These are phyloP conservation scores for Phaseolus lunatus DNA, from an alignment of 306 rosid genomes.

Conservation along the genomic window DNA sequence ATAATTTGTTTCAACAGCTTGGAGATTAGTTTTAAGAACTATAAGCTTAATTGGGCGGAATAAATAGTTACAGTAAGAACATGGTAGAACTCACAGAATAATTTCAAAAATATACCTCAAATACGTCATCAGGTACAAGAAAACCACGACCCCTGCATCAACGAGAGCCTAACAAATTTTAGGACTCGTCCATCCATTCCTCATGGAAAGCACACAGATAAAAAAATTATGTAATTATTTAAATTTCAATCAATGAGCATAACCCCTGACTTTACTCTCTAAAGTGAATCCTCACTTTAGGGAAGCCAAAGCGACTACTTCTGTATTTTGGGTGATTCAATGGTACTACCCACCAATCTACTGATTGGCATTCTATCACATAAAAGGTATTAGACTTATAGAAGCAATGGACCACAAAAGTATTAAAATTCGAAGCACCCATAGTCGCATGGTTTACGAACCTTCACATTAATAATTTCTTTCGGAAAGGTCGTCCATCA, in stretches of 20 bases:
- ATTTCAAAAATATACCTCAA: constrained; percentile 58
- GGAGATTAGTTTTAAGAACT: constrained; percentile 9
- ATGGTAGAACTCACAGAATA: constrained; percentile 1
- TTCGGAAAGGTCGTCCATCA: constrained; percentile 8
- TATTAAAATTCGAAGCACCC: constrained; percentile 13
- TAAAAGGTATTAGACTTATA: not conserved
- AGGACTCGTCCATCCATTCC: constrained; percentile 6
- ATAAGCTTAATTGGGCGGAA: constrained; percentile 21
- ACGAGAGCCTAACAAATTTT: constrained; percentile 41
- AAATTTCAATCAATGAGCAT: not conserved
- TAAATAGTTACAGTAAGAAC: not conserved
- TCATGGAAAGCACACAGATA: not conserved
- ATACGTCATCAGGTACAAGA: constrained; percentile 77
- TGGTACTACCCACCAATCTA: not conserved
- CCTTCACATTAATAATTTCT: constrained; percentile 12
- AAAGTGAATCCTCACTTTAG: not conserved
- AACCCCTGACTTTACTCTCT: not conserved
- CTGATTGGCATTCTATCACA: not conserved
- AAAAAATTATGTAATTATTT: not conserved
- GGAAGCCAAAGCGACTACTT: not conserved
- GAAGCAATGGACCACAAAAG: not conserved
- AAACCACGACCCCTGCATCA: constrained; percentile 81
- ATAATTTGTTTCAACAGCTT: not conserved
- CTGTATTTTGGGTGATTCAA: not conserved
- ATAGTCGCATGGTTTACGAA: constrained; percentile 20